phyloP scores from a whole-genome alignment of 768 basidiomycete species.

The Hemileccinum rubropunctum region DNA sequence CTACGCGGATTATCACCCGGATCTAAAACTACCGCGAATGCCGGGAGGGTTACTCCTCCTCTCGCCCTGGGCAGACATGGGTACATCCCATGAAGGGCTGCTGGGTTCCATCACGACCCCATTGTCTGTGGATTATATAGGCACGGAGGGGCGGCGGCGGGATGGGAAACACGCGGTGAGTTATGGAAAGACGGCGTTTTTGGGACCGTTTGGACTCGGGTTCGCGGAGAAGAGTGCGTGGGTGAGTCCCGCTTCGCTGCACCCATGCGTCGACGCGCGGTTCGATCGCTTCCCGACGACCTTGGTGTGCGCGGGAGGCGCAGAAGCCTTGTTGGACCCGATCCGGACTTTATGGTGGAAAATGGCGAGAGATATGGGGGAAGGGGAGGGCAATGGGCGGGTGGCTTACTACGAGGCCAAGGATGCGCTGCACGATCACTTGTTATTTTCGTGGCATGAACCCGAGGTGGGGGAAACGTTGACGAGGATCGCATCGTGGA shows the following conservation, averaged over 20 bases:
- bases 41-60: slow-evolving; percentile 35
- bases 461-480: slow-evolving; percentile 52
- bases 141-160: no score
- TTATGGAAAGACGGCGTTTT: no score
- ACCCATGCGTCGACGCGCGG: no score
- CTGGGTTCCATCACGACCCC: slow-evolving; percentile 37
- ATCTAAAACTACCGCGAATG: slow-evolving; percentile 16
- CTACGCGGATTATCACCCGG: slow-evolving; percentile 9
- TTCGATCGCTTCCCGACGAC: no score
- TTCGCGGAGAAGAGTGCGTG: no score
- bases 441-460: slow-evolving; percentile 51
- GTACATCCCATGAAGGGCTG: slow-evolving; percentile 24
- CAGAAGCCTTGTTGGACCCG: slow-evolving; percentile 55
- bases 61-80: slow-evolving; percentile 31
- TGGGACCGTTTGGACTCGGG: no score
- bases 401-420: slow-evolving; percentile 48
- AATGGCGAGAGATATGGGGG: slow-evolving; percentile 54
- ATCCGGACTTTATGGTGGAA: slow-evolving; percentile 50
- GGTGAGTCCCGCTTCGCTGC: no score
- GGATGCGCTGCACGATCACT: slow-evolving; percentile 54
- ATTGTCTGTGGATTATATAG: slow-evolving; percentile 28
- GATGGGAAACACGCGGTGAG: no score
- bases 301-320: slow-evolving; percentile 59
- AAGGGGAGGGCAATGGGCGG: slow-evolving; percentile 29
- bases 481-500: slow-evolving; percentile 49